Conservation (phyloP, 176 grass and related monocot genomes). For the Aegilops longissima region DNA sequence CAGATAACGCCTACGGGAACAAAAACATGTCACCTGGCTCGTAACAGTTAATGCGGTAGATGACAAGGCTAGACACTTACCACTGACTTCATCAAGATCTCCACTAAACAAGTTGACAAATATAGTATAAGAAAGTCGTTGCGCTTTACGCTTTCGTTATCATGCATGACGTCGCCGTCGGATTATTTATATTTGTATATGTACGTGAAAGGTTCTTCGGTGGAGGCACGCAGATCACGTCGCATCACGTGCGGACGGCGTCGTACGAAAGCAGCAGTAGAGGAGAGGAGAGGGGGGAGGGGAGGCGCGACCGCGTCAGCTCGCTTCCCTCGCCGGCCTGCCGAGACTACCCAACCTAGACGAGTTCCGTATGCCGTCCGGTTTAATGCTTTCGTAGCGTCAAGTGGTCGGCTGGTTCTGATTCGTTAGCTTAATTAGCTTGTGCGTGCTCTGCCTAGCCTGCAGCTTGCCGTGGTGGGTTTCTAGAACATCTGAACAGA, state of each 20-base stretch:
- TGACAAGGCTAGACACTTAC: not conserved
- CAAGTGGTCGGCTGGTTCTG: not conserved
- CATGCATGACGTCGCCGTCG: not conserved
- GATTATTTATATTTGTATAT: no score
- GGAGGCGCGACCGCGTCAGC: slow-evolving; percentile 3
- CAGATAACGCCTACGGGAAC: not conserved
- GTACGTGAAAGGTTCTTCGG: not conserved
- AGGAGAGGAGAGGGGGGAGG: no score
- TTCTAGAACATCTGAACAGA: not conserved
- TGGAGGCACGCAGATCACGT: not conserved
- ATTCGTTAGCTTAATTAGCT: no score
- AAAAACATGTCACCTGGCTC: not conserved
- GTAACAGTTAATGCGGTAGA: not conserved
- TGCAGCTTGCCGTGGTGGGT: not conserved
- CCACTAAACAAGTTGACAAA: not conserved
- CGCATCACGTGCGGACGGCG: not conserved
- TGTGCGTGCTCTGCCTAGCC: not conserved
- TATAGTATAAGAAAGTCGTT: not conserved
- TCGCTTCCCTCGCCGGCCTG: slow-evolving; percentile 8
- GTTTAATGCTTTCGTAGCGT: not conserved
- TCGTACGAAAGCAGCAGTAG: not conserved
- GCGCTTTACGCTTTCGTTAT: not conserved
- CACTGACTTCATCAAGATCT: not conserved
- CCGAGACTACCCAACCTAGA: not conserved
- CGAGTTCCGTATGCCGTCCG: not conserved